Base-by-base conservation (phyloP, 106 monocot species). In the Dendrobium officinale region DNA sequence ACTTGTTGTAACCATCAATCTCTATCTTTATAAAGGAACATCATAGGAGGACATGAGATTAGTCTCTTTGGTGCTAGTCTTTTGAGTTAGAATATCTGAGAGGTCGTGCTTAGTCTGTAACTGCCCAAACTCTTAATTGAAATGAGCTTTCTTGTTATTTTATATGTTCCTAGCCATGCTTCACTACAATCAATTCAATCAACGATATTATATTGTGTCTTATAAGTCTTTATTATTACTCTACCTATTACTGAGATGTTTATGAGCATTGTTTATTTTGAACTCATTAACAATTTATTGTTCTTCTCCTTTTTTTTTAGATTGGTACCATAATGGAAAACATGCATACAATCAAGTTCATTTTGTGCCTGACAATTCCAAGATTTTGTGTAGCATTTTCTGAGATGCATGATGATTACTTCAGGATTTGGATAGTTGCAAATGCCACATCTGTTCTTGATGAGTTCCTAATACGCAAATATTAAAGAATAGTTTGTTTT, bases 401-500 rank as follows among this genome's bases (percentile, higher is more conserved):
- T 8, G 10, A 4, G 13, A 17, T 37, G 72, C 72, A 72, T 72
- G 9, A 64, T 64, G 16, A 11, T 13, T 72, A 72, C 37, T 72
- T 33, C 15, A 33, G 29, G 20, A 29, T 42, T 74, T 74, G 5
- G 41, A 42, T 74, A 6, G 43, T 42, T 74, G 26, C 19, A 44
- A 19, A 74, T 74, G 74, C 8, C 22, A 48, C 0, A 24, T 24
- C n/a, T 75, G 11, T 75, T 75, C 47, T 75, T 1, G n/a, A 24
- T 75, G 73, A 42, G 41, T 24, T 75, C 9, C 22, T 11, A 48
- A n/a, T 22, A 42, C 22, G 3, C 47, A 20, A 48, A 48, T 16
- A 45, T 48, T 75, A 75, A 44, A 47, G 0, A 0, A 4, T 41
- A 44, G 13, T 56, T 74, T 81, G n/a, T 81, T 56, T 75, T 84